Conservation (phyloP, 441 rosid species). For the Theobroma grandiflorum region DNA sequence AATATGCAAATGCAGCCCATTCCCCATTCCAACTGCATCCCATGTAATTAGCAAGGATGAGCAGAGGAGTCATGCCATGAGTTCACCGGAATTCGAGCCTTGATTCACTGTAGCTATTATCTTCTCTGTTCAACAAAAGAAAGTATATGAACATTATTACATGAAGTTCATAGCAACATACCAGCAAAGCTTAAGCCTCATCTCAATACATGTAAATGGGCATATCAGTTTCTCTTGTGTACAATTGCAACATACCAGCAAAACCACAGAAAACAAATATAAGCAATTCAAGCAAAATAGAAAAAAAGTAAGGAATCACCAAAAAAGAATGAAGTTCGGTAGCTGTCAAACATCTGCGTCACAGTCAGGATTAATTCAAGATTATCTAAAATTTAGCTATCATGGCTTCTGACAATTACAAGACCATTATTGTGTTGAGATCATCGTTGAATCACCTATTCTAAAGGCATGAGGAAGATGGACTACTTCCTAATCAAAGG, state of each 20-base stretch:
- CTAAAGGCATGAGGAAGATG: not conserved
- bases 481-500: not conserved
- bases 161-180: too few relatives aligned
- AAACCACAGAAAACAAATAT: not conserved
- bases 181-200: not conserved
- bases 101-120: not conserved
- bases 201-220: not conserved
- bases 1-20: not conserved
- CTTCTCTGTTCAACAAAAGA: constrained; percentile 22
- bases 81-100: not conserved
- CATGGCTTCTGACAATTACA: not conserved
- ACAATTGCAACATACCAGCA: not conserved
- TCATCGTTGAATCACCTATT: not conserved
- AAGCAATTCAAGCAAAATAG: constrained; percentile 4
- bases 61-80: not conserved
- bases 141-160: not conserved
- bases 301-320: not conserved
- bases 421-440: not conserved
- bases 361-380: not conserved
- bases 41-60: not conserved
- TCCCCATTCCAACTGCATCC: not conserved
- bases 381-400: not conserved
- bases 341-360: not conserved
- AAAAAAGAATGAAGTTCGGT: not conserved
- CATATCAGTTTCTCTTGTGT: not conserved